A percentile compares a stretch with the other conserved stretches of the same genome.
These are phyloP conservation scores for Microsporum audouinii DNA, from an alignment of 2,329 filamentous ascomycete genomes.

Conservation along the genomic window DNA sequence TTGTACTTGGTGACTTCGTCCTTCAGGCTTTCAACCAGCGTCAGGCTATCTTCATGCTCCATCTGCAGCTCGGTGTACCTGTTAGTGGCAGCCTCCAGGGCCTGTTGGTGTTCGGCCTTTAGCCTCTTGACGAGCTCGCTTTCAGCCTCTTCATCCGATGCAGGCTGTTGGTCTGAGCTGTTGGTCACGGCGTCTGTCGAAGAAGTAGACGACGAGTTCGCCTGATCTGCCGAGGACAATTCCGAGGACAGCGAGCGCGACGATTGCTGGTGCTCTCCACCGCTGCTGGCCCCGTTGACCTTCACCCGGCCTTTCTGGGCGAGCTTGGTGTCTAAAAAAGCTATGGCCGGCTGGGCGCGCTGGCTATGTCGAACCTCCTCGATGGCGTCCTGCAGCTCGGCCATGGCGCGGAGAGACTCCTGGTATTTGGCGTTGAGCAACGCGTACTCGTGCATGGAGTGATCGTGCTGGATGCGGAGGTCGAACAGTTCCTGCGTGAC, in stretches of 20 bases:
- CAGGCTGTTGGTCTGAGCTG: slow-evolving; percentile 18
- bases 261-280: slow-evolving; percentile 58
- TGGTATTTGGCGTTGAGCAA: slow-evolving; percentile 80
- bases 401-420: slow-evolving; percentile 67
- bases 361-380: slow-evolving; percentile 56
- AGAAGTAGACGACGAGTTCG: slow-evolving; percentile 49
- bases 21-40: slow-evolving; percentile 84
- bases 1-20: slow-evolving; percentile 71
- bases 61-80: slow-evolving; percentile 75
- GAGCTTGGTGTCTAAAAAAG: slow-evolving; percentile 49
- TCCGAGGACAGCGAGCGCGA: slow-evolving; percentile 91
- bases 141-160: slow-evolving; percentile 42
- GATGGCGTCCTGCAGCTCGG: slow-evolving; percentile 63
- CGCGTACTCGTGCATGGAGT: slow-evolving; percentile 68
- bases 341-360: slow-evolving; percentile 34
- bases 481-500: slow-evolving; percentile 87
- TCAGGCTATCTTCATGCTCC: slow-evolving; percentile 69
- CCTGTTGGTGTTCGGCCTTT: slow-evolving; percentile 64
- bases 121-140: slow-evolving; percentile 59
- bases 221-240: slow-evolving; percentile 64
- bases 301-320: slow-evolving; percentile 63
- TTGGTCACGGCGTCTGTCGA: slow-evolving; percentile 40
- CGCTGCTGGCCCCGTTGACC: slow-evolving; percentile 54
- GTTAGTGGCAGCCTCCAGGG: slow-evolving; percentile 59
- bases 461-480: slow-evolving; percentile 80